Conservation (phyloP, 2,329 filamentous ascomycete species). For the Calonectria pauciramosa region DNA sequence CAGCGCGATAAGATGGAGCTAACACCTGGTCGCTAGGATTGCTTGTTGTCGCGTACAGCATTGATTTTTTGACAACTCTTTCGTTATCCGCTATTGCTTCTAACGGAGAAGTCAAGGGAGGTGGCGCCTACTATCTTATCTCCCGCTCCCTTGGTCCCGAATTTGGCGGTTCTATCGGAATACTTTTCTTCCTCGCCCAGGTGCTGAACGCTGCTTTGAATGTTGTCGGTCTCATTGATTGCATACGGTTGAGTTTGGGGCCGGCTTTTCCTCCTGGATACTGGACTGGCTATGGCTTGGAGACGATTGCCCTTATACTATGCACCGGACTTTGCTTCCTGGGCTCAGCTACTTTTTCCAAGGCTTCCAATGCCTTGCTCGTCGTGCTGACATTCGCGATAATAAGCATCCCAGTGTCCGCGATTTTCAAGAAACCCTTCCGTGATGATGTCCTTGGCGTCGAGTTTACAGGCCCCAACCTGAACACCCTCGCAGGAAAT, state of each 20-base stretch:
- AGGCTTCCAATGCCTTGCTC: slow-evolving; percentile 83
- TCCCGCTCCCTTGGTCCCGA: slow-evolving; percentile 88
- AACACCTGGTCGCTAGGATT: slow-evolving; percentile 64
- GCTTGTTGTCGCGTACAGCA: slow-evolving; percentile 80
- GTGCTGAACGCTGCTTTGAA: slow-evolving; percentile 91
- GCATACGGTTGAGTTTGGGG: slow-evolving; percentile 82
- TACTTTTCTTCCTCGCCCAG: slow-evolving; percentile 92
- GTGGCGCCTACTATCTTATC: slow-evolving; percentile 90
- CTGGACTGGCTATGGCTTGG: slow-evolving; percentile 83
- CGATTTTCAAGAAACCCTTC: slow-evolving; percentile 77
- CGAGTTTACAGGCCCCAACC: slow-evolving; percentile 82
- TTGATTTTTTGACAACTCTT: slow-evolving; percentile 87
- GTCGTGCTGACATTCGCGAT: slow-evolving; percentile 79
- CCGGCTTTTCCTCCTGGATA: slow-evolving; percentile 76
- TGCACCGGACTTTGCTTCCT: slow-evolving; percentile 84
- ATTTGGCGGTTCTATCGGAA: slow-evolving; percentile 89
- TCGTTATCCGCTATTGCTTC: slow-evolving; percentile 91
- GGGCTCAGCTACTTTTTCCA: slow-evolving; percentile 84
- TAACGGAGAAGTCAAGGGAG: slow-evolving; percentile 89
- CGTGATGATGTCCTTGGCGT: slow-evolving; percentile 72
- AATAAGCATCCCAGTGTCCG: slow-evolving; percentile 86
- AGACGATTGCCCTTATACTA: slow-evolving; percentile 77
- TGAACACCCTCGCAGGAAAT: slow-evolving; percentile 80
- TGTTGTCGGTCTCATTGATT: slow-evolving; percentile 87
- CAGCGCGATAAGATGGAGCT: neutral